Evolutionary conservation across 1,139 yeast genomes (phyloP).

Genomic region (Suhomyces chickasaworum): DNA sequence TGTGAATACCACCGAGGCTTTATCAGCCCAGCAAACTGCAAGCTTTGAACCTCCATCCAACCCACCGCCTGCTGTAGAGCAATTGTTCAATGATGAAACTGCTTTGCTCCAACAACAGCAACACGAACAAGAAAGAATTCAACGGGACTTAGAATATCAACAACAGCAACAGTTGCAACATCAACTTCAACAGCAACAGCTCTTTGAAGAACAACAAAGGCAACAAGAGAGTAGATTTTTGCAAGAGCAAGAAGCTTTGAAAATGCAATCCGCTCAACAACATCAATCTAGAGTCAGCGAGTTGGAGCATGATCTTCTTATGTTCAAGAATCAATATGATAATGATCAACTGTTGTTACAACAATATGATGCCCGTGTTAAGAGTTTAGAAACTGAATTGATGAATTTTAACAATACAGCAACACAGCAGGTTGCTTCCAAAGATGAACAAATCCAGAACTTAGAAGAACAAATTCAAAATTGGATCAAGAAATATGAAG

Average conservation of each 20-base stretch:
- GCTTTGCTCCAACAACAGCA: constrained; percentile 44
- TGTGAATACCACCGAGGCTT: constrained; percentile 23
- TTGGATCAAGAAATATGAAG: constrained; percentile 88
- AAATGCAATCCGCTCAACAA: constrained; percentile 73
- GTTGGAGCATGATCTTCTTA: constrained; percentile 76
- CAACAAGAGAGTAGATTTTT: constrained; percentile 57
- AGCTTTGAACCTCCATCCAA: constrained; percentile 28
- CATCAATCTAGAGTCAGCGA: constrained; percentile 81
- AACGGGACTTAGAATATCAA: constrained; percentile 53
- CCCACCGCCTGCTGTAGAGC: constrained; percentile 44
- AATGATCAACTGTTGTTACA: constrained; percentile 82
- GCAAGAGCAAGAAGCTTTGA: constrained; percentile 61
- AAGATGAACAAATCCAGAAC: constrained; percentile 69
- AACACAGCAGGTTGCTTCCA: constrained; percentile 72
- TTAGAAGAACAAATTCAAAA: constrained; percentile 74
- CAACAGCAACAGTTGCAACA: constrained; percentile 52
- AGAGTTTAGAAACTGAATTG: constrained; percentile 77
- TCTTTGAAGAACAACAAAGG: constrained; percentile 69
- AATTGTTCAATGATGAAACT: constrained; percentile 50
- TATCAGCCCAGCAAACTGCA: constrained; percentile 41
- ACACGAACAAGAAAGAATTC: constrained; percentile 73
- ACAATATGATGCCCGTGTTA: constrained; percentile 87
- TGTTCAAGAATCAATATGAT: constrained; percentile 79
- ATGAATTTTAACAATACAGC: constrained; percentile 63
- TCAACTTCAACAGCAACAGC: constrained; percentile 58